Base-by-base conservation (phyloP, 2,329 filamentous ascomycete species). In the Aureobasidium sp. region DNA sequence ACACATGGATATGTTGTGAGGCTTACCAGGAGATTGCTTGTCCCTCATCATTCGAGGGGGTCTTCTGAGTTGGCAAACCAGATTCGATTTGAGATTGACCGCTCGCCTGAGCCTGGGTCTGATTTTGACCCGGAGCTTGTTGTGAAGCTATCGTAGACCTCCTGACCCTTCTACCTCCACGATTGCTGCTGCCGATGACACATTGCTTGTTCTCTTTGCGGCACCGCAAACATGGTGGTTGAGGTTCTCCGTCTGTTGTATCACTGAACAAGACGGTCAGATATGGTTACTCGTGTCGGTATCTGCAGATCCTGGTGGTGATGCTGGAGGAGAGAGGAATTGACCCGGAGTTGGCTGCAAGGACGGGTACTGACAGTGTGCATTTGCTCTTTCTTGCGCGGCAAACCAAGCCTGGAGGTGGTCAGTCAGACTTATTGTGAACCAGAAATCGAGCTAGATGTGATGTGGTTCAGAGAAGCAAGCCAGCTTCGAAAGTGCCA, bases 201-300 rank as follows among this genome's bases (percentile, higher is more conserved):
- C 83, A 85, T 64, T 85, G 81, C 58, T 81, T 80, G 62, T 78
- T 76, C 65, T 84, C 82, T 66, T 79, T 78, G 64, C 81, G 78
- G 71, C 83, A 85, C 60, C 83, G 75, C 57, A 82, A 77, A 66
- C 83, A 85, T 29, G 83, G 83, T 31, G 75, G 79, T 68, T 70
- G 78, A 71, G 69, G 79, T 71, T 73, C 75, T 71, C 71, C 81
- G 73, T 76, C 80, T 74, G 69, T 72, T 69, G 68, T 77, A 69
- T 69, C 77, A 15, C 54, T 58, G 15, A 0, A n/a, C 19, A 24
- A 27, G 15, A 14, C 42, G 17, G 40, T 58, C 54, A 58, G 54
- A 19, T 19, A 15, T 1, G 1, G 39, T 8, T 24, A 15, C 17
- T 12, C 19, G 17, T 31, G 31, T 37, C n/a, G n/a, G 2, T 35